A percentile compares a stretch with the other conserved stretches of the same genome.
These are phyloP conservation scores for Carex myosuroides DNA, from an alignment of 176 grass and related monocot species.

Conservation along the genomic window DNA sequence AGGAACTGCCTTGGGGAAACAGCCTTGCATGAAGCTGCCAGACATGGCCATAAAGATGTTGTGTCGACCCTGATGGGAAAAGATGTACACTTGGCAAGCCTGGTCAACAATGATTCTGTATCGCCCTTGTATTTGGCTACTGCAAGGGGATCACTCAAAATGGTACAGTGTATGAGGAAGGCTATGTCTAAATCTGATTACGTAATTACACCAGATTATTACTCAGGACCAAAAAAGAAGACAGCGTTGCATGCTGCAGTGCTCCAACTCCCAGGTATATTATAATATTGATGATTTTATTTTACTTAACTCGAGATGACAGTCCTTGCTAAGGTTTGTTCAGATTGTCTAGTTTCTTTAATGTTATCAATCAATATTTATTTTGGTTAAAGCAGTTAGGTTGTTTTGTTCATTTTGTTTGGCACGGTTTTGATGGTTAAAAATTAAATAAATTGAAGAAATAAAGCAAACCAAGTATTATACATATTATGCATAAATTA, in stretches of 20 bases:
- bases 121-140: constrained; percentile 15
- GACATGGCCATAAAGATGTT: neutral
- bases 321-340: neutral
- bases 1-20: neutral
- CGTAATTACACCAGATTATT: neutral
- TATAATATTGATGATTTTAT: neutral
- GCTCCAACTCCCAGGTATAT: neutral
- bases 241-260: constrained; percentile 13
- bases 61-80: neutral
- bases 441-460: too few species aligned
- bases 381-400: too few species aligned
- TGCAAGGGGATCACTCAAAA: neutral
- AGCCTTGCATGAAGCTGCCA: constrained; percentile 2
- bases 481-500: too few species aligned
- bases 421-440: too few species aligned
- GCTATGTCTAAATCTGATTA: too few species aligned
- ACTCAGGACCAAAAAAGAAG: neutral
- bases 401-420: too few species aligned
- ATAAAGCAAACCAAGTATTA: too few species aligned
- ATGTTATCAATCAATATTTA: too few species aligned
- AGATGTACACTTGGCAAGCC: neutral
- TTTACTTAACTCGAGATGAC: neutral
- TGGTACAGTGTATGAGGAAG: neutral
- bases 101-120: neutral
- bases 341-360: too few species aligned